Conservation (phyloP, 2,329 filamentous ascomycete genomes). For the Thelonectria discophora region DNA sequence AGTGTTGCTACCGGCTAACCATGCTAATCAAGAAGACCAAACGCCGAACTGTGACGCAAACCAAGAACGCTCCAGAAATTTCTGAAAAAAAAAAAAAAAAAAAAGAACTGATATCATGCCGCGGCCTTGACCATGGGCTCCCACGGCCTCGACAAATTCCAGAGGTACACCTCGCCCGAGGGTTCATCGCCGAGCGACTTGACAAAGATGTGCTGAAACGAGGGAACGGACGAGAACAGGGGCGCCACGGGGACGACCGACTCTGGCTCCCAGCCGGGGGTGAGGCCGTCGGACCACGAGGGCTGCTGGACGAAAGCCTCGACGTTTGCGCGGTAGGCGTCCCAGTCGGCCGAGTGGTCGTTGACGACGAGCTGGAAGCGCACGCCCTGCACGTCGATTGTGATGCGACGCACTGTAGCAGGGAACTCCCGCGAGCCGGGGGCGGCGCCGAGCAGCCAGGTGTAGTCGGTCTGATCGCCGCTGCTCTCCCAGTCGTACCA, state of each 20-base stretch:
- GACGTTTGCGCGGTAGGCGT: constrained; percentile 46
- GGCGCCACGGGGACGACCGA: constrained; percentile 40
- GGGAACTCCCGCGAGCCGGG: constrained; percentile 47
- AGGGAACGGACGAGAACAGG: constrained; percentile 41
- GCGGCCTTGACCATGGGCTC: constrained; percentile 54
- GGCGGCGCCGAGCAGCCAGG: constrained; percentile 50
- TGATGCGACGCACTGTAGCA: constrained; percentile 46
- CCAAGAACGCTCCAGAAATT: background rate
- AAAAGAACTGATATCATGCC: constrained; percentile 36
- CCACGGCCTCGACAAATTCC: constrained; percentile 53
- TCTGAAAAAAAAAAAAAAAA: background rate
- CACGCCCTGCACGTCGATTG: constrained; percentile 51
- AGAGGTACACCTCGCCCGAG: constrained; percentile 51
- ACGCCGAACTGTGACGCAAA: constrained; percentile 26
- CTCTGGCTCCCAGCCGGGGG: constrained; percentile 40
- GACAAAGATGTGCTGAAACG: constrained; percentile 50
- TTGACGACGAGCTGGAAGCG: constrained; percentile 52
- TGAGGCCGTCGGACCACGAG: constrained; percentile 42
- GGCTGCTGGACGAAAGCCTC: constrained; percentile 47
- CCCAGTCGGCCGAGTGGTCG: constrained; percentile 46
- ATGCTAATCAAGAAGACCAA: constrained; percentile 24
- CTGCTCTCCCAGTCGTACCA: constrained; percentile 54
- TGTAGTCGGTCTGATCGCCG: constrained; percentile 48
- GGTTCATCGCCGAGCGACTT: constrained; percentile 47
- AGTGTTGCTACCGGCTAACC: constrained; percentile 11